A percentile compares a stretch with the other conserved stretches of the same genome.
phyloP scores from a whole-genome alignment of 768 basidiomycete genomes.

The Fibroporia radiculosa region DNA sequence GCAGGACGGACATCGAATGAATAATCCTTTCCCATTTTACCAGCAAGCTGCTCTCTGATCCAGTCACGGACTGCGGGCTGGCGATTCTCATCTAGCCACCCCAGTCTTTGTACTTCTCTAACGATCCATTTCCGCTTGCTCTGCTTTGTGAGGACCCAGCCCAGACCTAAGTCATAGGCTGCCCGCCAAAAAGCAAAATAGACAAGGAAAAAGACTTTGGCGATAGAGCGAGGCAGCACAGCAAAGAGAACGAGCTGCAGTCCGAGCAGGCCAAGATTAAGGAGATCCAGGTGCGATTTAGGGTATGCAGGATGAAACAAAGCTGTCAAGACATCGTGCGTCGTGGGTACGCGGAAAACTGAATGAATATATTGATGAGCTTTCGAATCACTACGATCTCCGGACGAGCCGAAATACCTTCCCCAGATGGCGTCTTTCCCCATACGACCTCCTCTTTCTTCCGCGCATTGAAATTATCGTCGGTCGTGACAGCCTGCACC shows the following conservation, averaged over 20 bases:
- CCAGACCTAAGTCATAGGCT: constrained; percentile 89
- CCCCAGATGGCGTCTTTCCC: constrained; percentile 79
- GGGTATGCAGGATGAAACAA: constrained; percentile 77
- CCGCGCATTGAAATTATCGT: neutral
- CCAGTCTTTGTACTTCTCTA: constrained; percentile 61
- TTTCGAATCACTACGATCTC: constrained; percentile 1
- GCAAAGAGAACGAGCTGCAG: constrained; percentile 72
- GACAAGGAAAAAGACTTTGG: constrained; percentile 68
- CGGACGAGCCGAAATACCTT: constrained; percentile 41
- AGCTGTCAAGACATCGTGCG: constrained; percentile 81
- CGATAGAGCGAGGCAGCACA: constrained; percentile 45
- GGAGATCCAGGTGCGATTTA: constrained; percentile 82
- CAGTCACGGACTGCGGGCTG: constrained; percentile 62
- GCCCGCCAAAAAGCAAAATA: constrained; percentile 93
- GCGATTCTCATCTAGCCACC: constrained; percentile 80
- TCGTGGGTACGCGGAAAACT: constrained; percentile 94
- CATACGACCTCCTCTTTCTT: constrained; percentile 61
- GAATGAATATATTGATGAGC: neutral
- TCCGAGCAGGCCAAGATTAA: constrained; percentile 75
- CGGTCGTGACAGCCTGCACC: neutral
- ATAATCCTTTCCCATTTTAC: constrained; percentile 94
- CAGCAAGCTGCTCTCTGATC: constrained; percentile 80
- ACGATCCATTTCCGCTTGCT: constrained; percentile 96
- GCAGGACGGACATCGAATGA: constrained; percentile 69
- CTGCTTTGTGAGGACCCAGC: constrained; percentile 90